Conservation (phyloP, 2,329 filamentous ascomycete genomes). For the Zarea fungicola region DNA sequence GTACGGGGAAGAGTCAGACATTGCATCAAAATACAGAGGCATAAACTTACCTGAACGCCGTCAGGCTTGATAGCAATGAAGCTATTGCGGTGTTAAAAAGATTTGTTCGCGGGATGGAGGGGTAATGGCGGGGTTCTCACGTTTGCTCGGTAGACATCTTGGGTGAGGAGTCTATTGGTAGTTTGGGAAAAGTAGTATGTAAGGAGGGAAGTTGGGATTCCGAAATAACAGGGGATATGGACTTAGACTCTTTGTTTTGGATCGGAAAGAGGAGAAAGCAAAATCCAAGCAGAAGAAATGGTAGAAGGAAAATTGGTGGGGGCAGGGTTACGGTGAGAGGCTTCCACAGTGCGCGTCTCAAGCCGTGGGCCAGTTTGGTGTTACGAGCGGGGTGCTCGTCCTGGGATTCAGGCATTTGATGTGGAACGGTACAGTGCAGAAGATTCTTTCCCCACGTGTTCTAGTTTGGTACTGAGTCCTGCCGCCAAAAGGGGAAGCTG, state of each 20-base stretch:
- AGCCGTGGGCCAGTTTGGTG: constrained; percentile 17
- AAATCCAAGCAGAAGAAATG: constrained; percentile 32
- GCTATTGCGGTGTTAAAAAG: constrained; percentile 46
- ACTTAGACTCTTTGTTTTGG: constrained; percentile 20
- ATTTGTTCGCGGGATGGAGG: constrained; percentile 14
- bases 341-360: constrained; percentile 21
- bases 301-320: constrained; percentile 39
- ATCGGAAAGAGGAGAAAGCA: constrained; percentile 30
- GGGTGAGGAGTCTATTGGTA: constrained; percentile 28
- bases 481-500: too few relatives aligned
- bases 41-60: constrained; percentile 80
- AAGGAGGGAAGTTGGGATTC: constrained; percentile 23
- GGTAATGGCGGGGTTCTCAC: constrained; percentile 52
- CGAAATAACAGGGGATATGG: constrained; percentile 24
- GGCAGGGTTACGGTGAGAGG: constrained; percentile 33
- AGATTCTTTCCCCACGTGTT: not conserved
- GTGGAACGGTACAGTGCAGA: constrained; percentile 14
- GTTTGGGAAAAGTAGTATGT: constrained; percentile 25
- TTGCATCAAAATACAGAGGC: not conserved
- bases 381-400: constrained; percentile 30
- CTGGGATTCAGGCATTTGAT: constrained; percentile 28
- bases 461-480: too few relatives aligned
- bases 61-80: constrained; percentile 99
- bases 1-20: constrained; percentile 7
- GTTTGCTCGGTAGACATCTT: constrained; percentile 77